Evolutionary conservation across 2,329 filamentous ascomycete species (phyloP).

Genomic region (Epichloe scottii): DNA sequence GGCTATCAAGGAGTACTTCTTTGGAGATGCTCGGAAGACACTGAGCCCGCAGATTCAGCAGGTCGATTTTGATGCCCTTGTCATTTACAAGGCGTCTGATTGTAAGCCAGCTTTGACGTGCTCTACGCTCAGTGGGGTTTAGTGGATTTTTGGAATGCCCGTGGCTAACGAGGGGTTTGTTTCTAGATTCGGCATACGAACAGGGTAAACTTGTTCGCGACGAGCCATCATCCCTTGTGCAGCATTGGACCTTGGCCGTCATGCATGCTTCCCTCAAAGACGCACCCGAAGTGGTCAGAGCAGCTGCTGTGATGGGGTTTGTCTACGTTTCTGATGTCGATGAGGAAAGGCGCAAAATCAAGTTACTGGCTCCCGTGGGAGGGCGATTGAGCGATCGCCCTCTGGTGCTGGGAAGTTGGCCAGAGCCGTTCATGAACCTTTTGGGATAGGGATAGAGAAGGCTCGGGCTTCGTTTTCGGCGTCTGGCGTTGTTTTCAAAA

Average conservation of each 20-base stretch:
- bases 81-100: slow-evolving; percentile 58
- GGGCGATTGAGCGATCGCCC: slow-evolving; percentile 69
- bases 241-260: slow-evolving; percentile 74
- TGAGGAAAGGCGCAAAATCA: slow-evolving; percentile 66
- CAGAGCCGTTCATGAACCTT: slow-evolving; percentile 69
- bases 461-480: too few species aligned
- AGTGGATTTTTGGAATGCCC: too few species aligned
- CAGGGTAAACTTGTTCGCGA: slow-evolving; percentile 45
- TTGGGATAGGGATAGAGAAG: slow-evolving; percentile 32
- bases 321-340: slow-evolving; percentile 89
- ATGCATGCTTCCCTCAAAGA: slow-evolving; percentile 65
- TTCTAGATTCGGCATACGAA: slow-evolving; percentile 17
- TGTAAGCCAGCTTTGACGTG: slow-evolving; percentile 29
- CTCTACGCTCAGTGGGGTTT: not conserved
- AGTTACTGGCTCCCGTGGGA: slow-evolving; percentile 71
- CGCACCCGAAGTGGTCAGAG: slow-evolving; percentile 57
- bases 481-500: too few species aligned
- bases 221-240: slow-evolving; percentile 53
- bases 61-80: slow-evolving; percentile 62
- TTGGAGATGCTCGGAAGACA: slow-evolving; percentile 63
- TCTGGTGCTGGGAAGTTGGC: slow-evolving; percentile 75
- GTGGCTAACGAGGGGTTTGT: not conserved
- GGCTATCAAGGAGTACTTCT: slow-evolving; percentile 86
- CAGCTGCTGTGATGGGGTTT: slow-evolving; percentile 81
- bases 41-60: slow-evolving; percentile 81